phyloP scores from a whole-genome alignment of 176 grass and related monocot genomes.

The Bothriochloa decipiens region DNA sequence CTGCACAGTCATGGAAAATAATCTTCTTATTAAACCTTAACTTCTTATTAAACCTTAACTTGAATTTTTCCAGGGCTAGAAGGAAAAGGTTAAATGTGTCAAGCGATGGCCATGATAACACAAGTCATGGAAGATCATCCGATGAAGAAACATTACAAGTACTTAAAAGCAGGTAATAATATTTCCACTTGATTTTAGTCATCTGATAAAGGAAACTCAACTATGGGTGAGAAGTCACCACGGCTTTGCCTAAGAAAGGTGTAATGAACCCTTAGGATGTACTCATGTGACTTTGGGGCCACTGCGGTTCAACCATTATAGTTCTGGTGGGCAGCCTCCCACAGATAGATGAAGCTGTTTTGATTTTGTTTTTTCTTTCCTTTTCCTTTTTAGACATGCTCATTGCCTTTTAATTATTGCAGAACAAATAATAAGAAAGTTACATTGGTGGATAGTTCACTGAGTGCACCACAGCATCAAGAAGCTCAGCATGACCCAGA shows the following conservation, averaged over 20 bases:
- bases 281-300: not conserved
- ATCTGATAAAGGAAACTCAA: slow-evolving; percentile 15
- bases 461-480: slow-evolving; percentile 34
- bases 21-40: not conserved
- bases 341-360: slow-evolving; percentile 22
- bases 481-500: slow-evolving; percentile 44
- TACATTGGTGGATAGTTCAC: slow-evolving; percentile 29
- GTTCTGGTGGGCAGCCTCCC: not conserved
- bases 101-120: slow-evolving; percentile 32
- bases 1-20: not conserved
- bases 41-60: not conserved
- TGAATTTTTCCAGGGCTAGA: slow-evolving; percentile 51
- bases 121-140: slow-evolving; percentile 47
- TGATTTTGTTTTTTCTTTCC: not conserved
- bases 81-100: slow-evolving; percentile 56
- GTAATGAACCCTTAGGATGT: not conserved
- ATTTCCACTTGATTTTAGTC: slow-evolving; percentile 5
- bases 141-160: slow-evolving; percentile 73
- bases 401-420: slow-evolving; percentile 24
- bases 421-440: slow-evolving; percentile 51
- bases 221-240: not conserved
- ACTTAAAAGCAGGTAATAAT: slow-evolving; percentile 66
- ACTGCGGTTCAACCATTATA: not conserved
- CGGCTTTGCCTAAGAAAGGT: not conserved
- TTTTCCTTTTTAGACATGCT: slow-evolving; percentile 13